Conservation (phyloP, 2,329 filamentous ascomycete species). For the Plenodomus biglobosus region DNA sequence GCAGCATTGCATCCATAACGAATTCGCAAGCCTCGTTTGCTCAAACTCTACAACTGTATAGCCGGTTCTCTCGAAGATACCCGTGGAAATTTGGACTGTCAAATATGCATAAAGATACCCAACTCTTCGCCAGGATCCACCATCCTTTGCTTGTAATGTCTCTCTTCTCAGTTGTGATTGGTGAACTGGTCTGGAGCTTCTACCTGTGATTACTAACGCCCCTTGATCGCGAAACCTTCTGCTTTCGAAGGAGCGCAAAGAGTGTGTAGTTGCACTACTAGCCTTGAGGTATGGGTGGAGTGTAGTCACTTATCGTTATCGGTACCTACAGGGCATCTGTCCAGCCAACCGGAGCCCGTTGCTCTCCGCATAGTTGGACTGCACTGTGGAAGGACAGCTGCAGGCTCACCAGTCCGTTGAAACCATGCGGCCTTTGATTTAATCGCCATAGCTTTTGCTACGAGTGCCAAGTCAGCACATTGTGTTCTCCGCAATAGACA, state of each 20-base stretch:
- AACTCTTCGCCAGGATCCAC: background rate
- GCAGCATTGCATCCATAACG: no score
- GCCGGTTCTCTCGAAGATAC: background rate
- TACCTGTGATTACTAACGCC: no score
- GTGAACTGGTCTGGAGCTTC: no score
- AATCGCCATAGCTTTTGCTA: background rate
- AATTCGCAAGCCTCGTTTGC: no score
- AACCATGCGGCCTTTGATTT: background rate
- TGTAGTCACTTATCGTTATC: no score
- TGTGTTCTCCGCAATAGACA: background rate
- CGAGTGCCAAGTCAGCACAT: background rate
- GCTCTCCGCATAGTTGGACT: conserved; percentile 14
- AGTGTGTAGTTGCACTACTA: no score
- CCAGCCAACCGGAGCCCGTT: conserved; percentile 20
- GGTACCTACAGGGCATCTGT: background rate
- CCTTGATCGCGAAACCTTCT: no score
- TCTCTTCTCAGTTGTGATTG: no score
- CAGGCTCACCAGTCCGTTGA: background rate
- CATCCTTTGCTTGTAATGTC: no score
- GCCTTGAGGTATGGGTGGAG: no score
- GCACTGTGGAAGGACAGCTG: background rate
- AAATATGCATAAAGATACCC: background rate
- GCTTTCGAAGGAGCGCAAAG: no score
- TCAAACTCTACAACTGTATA: background rate
- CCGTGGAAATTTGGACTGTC: background rate